Evolutionary conservation across 139 green algal species (phyloP).

Genomic region (Axilococcus clingmanii): DNA sequence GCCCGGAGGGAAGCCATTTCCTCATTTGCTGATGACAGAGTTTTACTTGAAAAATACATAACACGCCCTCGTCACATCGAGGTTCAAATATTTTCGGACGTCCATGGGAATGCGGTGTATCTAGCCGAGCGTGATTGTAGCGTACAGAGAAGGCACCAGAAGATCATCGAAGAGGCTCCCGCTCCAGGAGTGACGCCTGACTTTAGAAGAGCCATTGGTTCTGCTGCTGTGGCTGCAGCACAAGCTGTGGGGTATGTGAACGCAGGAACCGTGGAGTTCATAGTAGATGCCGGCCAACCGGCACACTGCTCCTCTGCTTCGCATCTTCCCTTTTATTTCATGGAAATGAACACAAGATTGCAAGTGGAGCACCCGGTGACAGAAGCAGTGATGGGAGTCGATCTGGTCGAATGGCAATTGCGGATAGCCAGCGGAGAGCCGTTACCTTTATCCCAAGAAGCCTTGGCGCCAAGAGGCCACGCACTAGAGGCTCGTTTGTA

Average conservation of each 20-base stretch:
- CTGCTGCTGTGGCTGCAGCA: slow-evolving; percentile 74
- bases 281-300: slow-evolving; percentile 60
- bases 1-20: slow-evolving; percentile 58
- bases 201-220: slow-evolving; percentile 50
- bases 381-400: slow-evolving; percentile 65
- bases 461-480: slow-evolving; percentile 38
- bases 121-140: slow-evolving; percentile 79
- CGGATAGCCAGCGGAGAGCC: slow-evolving; percentile 53
- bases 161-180: slow-evolving; percentile 76
- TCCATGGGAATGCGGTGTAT: slow-evolving; percentile 55
- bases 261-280: slow-evolving; percentile 93
- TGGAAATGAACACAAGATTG: slow-evolving; percentile 96
- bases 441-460: slow-evolving; percentile 23
- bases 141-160: slow-evolving; percentile 76
- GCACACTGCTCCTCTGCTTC: too few relatives aligned
- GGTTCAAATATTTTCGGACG: slow-evolving; percentile 75
- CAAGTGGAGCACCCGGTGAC: slow-evolving; percentile 87
- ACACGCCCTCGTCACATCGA: slow-evolving; percentile 64
- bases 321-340: slow-evolving; percentile 97
- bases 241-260: slow-evolving; percentile 74
- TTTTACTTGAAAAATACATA: slow-evolving; percentile 80
- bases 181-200: slow-evolving; percentile 39
- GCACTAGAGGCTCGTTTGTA: slow-evolving; percentile 84
- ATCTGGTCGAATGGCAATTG: slow-evolving; percentile 89
- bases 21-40: slow-evolving; percentile 63